Conservation (phyloP, 352 stramenopile species). For the Phytophthora meadii region DNA sequence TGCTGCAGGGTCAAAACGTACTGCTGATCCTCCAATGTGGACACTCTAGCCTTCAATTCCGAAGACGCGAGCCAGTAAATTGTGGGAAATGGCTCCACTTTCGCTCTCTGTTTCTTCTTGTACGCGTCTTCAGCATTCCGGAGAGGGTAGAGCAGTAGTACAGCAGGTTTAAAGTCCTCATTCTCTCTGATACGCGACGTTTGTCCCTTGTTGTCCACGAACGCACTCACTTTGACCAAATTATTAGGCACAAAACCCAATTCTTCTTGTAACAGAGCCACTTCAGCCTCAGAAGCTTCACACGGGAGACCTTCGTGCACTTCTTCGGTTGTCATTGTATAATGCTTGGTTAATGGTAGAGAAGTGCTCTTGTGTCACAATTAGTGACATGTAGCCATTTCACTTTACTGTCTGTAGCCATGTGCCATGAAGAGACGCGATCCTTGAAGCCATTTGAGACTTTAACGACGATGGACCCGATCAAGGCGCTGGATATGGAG, state of each 20-base stretch:
- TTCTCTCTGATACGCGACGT: constrained; percentile 13
- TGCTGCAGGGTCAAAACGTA: constrained; percentile 54
- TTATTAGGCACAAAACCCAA: constrained; percentile 66
- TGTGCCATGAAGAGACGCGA: constrained; percentile 26
- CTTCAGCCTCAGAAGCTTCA: constrained; percentile 37
- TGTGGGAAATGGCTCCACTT: constrained; percentile 70
- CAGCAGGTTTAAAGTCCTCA: constrained; percentile 25
- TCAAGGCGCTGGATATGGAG: constrained; percentile 75
- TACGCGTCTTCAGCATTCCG: constrained; percentile 59
- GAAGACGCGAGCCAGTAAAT: constrained; percentile 66
- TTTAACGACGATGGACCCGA: constrained; percentile 55
- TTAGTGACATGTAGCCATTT: not conserved
- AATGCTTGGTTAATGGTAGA: not conserved
- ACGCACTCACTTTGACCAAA: constrained; percentile 51
- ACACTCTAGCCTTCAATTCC: constrained; percentile 60
- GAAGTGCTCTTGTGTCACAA: not conserved
- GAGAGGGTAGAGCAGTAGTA: constrained; percentile 68
- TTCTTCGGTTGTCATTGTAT: constrained; percentile 7
- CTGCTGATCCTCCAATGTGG: constrained; percentile 59
- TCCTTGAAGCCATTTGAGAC: constrained; percentile 13
- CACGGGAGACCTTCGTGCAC: constrained; percentile 53
- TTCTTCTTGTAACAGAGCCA: constrained; percentile 48
- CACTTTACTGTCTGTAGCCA: constrained; percentile 18
- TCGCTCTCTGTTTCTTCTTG: constrained; percentile 65
- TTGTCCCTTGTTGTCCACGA: constrained; percentile 27